Base-by-base conservation (phyloP, 106 monocot genomes). In the Hemerocallis citrina region DNA sequence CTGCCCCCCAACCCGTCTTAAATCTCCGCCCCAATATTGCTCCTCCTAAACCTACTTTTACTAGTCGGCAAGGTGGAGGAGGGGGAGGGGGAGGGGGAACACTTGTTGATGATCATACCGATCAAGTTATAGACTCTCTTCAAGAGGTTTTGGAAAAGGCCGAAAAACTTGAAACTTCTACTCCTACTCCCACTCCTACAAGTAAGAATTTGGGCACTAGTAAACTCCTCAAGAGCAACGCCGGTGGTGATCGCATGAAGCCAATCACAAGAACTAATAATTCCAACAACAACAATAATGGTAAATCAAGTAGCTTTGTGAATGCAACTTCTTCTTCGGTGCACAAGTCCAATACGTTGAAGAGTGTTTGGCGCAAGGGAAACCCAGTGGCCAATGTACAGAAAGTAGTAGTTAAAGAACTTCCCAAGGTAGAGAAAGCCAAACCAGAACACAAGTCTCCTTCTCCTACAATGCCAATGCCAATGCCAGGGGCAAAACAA, bases 291-390 rank as follows among this genome's bases (percentile, higher is more conserved):
- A 61, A 42, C 2, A 42, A 42, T 28, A 6, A 35, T 33, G 15
- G 44, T 6, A n/a, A n/a, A 49, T 21, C 22, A 16, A 6, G 31
- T 41, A 52, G 37, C 37, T 33, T 46, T 39, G 55, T 36, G 35
- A 70, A 63, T 43, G 28, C 38, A 32, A 62, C 36, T 63, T 32
- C 70, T 45, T 55, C 59, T 6, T 25, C 74, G 16, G 25, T 56
- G 0, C 67, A 55, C 52, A 99, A 83, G 63, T 73, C 92, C 3
- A 92, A 88, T 27, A 80, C 92, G 4, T 46, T 88, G 24, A 99
- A 92, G 77, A 99, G 88, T 41, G 98, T 99, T 22, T 99, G 98
- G 98, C 84, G 79, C 47, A 99, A 85, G 73, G 98, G 98, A 13
- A 88, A 80, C 55, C 80, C 98, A 0, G 85, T 88, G 48, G 62